Evolutionary conservation across 1,284 basidiomycete genomes (phyloP), one percentile per base, ranked within the genome.

Genomic region (Cryptococcus hybrid): DNA sequence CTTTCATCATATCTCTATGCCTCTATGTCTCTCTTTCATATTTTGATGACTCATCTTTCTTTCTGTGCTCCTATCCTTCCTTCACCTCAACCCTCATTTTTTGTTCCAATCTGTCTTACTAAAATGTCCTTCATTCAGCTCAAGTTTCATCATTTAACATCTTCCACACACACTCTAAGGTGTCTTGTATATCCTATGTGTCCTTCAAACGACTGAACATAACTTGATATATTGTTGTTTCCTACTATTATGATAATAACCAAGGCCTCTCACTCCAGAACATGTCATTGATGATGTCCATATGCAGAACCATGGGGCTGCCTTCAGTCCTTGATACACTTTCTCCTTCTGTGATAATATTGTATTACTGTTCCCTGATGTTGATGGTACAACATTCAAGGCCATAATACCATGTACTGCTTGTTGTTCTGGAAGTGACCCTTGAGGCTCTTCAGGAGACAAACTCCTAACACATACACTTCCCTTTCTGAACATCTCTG

Each of bases 401-500:
- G n/a, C n/a, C 40, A 11, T n/a, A 42, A 42, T n/a, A 42, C 11
- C 11, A 11, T 49, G 30, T 24, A n/a, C 5, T 49, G 7, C 24
- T 35, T 48, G 47, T 30, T 15, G 13, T 35, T 6, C 15, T 24
- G 24, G 24, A 24, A 24, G 24, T 24, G 24, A 24, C 34, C 11
- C 18, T 34, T 47, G 46, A 34, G 46, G 36, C 3, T 35, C 13
- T 24, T n/a, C 13, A 34, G 30, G 34, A 9, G 45, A 36, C 24
- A 13, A 15, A 15, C 40, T 24, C 11, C 92, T 86, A 35, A 93
- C 84, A 6, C 97, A 76, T 1, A 91, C 83, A 60, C 88, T 94
- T 7, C 95, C 95, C 71, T 95, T 96, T 50, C 89, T 82, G 70
- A 84, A 96, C 62, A 89, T 83, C 3, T 84, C 82, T 3, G 87